These are phyloP conservation scores for Verticillium klebahnii DNA, from an alignment of 2,329 filamentous ascomycete genomes.

Conservation along the genomic window DNA sequence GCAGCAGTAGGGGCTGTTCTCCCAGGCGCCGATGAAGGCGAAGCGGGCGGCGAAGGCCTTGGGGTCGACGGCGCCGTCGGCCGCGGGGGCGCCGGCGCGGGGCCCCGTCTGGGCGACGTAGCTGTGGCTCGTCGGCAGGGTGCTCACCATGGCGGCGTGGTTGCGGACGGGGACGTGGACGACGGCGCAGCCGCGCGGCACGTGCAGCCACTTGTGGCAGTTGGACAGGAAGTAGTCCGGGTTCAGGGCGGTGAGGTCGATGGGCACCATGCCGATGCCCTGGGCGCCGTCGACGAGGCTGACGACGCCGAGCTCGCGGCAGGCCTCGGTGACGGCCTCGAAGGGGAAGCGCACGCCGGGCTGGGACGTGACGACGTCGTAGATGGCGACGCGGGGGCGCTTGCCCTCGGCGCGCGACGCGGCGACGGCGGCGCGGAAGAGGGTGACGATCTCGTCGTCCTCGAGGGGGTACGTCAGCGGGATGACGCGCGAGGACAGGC, in stretches of 20 bases:
- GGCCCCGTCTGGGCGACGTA: constrained; percentile 48
- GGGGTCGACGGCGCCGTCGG: constrained; percentile 34
- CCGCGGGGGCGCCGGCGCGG: constrained; percentile 36
- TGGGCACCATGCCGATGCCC: constrained; percentile 69
- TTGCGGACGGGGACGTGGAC: constrained; percentile 75
- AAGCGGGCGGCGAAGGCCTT: constrained; percentile 63
- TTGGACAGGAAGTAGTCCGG: constrained; percentile 87
- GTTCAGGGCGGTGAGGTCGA: constrained; percentile 63
- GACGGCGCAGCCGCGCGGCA: constrained; percentile 74
- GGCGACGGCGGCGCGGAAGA: constrained; percentile 56
- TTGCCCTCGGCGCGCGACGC: constrained; percentile 50
- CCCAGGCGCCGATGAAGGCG: constrained; percentile 71
- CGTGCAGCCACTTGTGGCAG: constrained; percentile 86
- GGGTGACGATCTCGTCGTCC: constrained; percentile 59
- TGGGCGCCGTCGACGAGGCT: constrained; percentile 84
- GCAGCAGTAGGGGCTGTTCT: constrained; percentile 68
- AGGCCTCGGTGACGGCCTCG: constrained; percentile 59
- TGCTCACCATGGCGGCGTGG: constrained; percentile 68
- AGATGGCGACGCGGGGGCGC: constrained; percentile 63
- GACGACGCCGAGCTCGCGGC: constrained; percentile 61
- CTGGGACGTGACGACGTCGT: constrained; percentile 74
- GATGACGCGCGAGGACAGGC: constrained; percentile 48
- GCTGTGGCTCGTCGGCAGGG: constrained; percentile 76
- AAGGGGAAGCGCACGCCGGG: constrained; percentile 81
- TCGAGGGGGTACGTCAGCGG: constrained; percentile 62